Conservation (phyloP, 176 grass and related monocot genomes). For the Zea mays region Zm-B73-REFERENCE-NAM-5.0 NC_050096.1:43453001-43453500, state of each 20-base stretch:
- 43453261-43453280: neutral
- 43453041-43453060: neutral
- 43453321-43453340: constrained; percentile 66
- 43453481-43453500: constrained; percentile 84
- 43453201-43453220: neutral
- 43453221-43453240: neutral
- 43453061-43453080: neutral
- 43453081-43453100: neutral
- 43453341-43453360: constrained; percentile 92
- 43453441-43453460: constrained; percentile 75
- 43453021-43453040: neutral
- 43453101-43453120: neutral
- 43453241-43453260: neutral
- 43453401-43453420: constrained; percentile 77
- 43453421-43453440: constrained; percentile 83
- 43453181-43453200: constrained; percentile 2
- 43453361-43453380: constrained; percentile 68
- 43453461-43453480: constrained; percentile 92
- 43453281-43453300: neutral
- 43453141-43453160: neutral
- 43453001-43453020: neutral
- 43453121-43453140: neutral
- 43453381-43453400: constrained; percentile 82
- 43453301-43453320: neutral
- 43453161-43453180: neutral